Base-by-base conservation (phyloP, 2,329 filamentous ascomycete species). In the Pestalotiopsis fici region DNA sequence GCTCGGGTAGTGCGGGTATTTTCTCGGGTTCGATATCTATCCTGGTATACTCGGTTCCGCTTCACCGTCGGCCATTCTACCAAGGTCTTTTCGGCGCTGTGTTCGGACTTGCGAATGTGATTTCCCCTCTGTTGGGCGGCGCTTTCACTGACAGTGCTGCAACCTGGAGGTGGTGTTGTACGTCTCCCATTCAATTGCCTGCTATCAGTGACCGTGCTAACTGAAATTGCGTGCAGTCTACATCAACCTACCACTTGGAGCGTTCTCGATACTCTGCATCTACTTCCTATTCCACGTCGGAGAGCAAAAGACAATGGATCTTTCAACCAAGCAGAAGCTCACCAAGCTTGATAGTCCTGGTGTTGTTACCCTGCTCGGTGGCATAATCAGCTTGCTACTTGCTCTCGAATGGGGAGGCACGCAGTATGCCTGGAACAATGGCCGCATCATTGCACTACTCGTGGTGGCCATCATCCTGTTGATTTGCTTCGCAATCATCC, bases 381-480 rank as follows among this genome's bases (percentile, higher is more conserved):
- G 9, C 11, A 27, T 68, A 3, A 50, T 65, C 4, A 61, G 65
- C 31, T 25, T 69, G 15, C 23, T 69, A 13, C 62, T 69, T 2
- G 67, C 67, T 6, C 55, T 69, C 6, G n/a, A 67, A 25, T 69
- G 67, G 67, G 67, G 67, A 23, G 65, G 67, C 1, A 70, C 71
- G 21, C 68, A 71, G 13, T 75, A 76, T 64, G 23, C 76, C 7
- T 80, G 77, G 78, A 68, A 67, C 15, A 74, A 73, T 62, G 59
- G 69, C 65, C 66, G 68, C 1, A 71, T 76, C 15, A 74, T 78
- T 25, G 73, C 71, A 3, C 65, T 78, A 4, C 67, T 79, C 9
- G 59, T 72, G 2, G 18, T 73, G 43, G 70, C 63, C 18, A 59
- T 76, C 5, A 71, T 78, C 15, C 43, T 47, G 2, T 78, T 80